phyloP scores from a whole-genome alignment of 1,284 basidiomycete species.

The Ceraceosorus bombacis region DNA sequence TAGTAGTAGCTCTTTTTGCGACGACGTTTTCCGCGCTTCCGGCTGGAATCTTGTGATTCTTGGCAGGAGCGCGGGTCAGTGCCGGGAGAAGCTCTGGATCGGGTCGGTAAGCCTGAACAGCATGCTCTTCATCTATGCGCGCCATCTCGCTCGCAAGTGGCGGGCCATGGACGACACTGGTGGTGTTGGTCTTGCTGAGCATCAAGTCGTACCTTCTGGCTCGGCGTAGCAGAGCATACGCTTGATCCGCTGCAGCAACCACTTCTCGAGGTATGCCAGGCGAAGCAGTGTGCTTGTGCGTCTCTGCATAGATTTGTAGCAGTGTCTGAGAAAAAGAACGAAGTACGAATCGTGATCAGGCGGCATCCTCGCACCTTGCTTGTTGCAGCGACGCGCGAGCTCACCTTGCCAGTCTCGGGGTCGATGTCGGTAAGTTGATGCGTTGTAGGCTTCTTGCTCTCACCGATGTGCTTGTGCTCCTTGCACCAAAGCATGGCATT shows the following conservation, averaged over 20 bases:
- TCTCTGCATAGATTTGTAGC: constrained; percentile 70
- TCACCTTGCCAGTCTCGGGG: constrained; percentile 61
- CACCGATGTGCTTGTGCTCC: constrained; percentile 61
- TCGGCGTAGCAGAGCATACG: constrained; percentile 32
- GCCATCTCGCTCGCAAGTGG: too few relatives aligned
- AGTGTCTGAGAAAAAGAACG: constrained; percentile 53
- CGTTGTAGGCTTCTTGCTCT: constrained; percentile 56
- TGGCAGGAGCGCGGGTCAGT: too few relatives aligned
- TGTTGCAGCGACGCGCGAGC: neutral
- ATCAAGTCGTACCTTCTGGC: constrained; percentile 32
- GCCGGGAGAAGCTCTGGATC: too few relatives aligned
- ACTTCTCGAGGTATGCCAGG: neutral
- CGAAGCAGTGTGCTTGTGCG: constrained; percentile 67
- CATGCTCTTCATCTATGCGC: too few relatives aligned
- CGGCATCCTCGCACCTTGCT: neutral
- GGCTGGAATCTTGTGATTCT: too few relatives aligned
- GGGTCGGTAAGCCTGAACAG: too few relatives aligned
- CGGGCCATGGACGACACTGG: too few relatives aligned
- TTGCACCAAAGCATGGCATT: constrained; percentile 71
- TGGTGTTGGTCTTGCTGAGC: neutral
- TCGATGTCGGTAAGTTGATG: constrained; percentile 77
- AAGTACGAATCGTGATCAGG: too few relatives aligned
- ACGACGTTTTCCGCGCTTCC: too few relatives aligned
- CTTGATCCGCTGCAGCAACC: neutral
- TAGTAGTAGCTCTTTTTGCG: too few relatives aligned